Evolutionary conservation across 768 basidiomycete genomes (phyloP).

Genomic region (Gelatoporia subvermispora): DNA sequence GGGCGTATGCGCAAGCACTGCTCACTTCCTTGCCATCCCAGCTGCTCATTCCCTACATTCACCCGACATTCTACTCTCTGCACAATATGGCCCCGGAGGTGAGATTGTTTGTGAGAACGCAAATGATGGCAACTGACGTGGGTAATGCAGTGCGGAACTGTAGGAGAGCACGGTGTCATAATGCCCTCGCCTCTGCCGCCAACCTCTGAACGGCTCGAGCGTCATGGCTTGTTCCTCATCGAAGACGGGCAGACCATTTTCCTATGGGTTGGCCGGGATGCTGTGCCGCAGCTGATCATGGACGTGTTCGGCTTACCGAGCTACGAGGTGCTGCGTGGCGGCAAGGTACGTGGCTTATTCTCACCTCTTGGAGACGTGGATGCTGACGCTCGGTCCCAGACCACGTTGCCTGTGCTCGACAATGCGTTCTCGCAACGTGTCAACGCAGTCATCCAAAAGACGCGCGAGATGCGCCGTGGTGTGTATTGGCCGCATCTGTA

Average conservation of each 20-base stretch:
- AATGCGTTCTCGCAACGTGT: conserved; percentile 95
- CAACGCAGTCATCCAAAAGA: conserved; percentile 91
- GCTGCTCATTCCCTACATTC: conserved; percentile 86
- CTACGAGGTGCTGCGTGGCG: conserved; percentile 87
- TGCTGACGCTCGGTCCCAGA: conserved; percentile 37
- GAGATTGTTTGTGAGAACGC: conserved; percentile 11
- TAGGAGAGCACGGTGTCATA: conserved; percentile 84
- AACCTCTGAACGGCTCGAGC: conserved; percentile 91
- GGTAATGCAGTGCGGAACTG: conserved; percentile 69
- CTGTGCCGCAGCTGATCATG: conserved; percentile 89
- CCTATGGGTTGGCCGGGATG: conserved; percentile 97
- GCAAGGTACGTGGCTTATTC: conserved; percentile 69
- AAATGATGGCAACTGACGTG: background rate
- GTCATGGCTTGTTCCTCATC: conserved; percentile 93
- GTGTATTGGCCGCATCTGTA: conserved; percentile 93
- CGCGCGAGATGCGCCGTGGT: conserved; percentile 88
- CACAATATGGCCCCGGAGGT: conserved; percentile 96
- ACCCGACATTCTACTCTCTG: conserved; percentile 92
- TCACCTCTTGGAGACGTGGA: too few relatives aligned
- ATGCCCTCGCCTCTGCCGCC: conserved; percentile 85
- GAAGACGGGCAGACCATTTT: conserved; percentile 98
- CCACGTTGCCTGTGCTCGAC: conserved; percentile 83
- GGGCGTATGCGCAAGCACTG: conserved; percentile 91
- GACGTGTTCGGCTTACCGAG: conserved; percentile 90
- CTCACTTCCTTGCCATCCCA: conserved; percentile 90